Evolutionary conservation across 371 early-diverging fungal genomes (phyloP), one percentile per base, ranked within the genome.

Genomic region (Syncephalastrum contaminatum): DNA sequence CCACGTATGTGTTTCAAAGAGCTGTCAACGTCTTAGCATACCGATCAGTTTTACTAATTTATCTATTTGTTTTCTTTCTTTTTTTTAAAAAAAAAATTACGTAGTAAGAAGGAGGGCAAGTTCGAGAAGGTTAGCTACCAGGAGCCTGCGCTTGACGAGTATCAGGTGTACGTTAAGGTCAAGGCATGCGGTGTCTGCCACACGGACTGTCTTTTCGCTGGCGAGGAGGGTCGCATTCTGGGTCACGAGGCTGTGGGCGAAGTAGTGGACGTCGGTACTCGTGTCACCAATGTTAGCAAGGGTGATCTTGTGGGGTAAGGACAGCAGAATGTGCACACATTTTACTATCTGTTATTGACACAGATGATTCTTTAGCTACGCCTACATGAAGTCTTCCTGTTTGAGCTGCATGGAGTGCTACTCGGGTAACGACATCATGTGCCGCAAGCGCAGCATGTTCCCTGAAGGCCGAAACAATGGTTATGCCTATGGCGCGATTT

Each of bases 151-250:
- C 44, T 66, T 4, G 52, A 50, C 5, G 54, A 51, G 15, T 48
- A 56, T 42, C 66, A 63, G 45, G 69, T 77, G 1, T 60, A 67
- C 0, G 58, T 83, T 47, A 71, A 82, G 41, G 71, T 83, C 36
- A 47, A 66, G 48, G 75, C 81, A 22, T 83, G 81, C 48, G 77
- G 82, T 43, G 73, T 85, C 8, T 85, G 85, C 58, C 75, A 69
- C 54, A 80, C 80, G 10, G 84, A 81, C 36, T 62, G 64, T 45
- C 48, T 62, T 19, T 72, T 56, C 40, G 65, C 75, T 20, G 53
- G 63, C 19, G 19, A 22, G 6, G 62, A 66, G 14, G 64, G 62
- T 30, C 7, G 39, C 16, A 55, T 72, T n/a, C 61, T 74, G 22
- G 84, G 84, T 8, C 81, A 83, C 42, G 84, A 83, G 52, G 66